Evolutionary conservation across 805 yeast species (phyloP), one percentile per base, ranked within the genome.

Genomic region (Debaryomyces hansenii): DNA sequence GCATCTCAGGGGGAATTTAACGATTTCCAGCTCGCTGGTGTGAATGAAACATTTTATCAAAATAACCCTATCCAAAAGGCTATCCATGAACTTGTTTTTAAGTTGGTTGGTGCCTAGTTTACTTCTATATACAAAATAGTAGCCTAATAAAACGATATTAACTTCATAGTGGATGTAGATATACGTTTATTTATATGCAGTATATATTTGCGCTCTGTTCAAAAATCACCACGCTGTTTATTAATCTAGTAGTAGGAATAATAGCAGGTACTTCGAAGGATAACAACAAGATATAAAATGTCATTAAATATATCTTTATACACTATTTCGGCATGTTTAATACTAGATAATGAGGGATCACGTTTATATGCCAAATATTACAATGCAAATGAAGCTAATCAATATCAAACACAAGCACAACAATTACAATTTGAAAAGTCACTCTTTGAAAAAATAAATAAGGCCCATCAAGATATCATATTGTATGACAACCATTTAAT

Each of bases 281-380:
- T 21, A 5, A 20, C n/a, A 37, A 28, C 7, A 12, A 16, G 10
- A 15, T n/a, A 29, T 32, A 44, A 29, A 18, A 74, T 69, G 76
- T 72, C 79, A 56, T 60, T 71, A 39, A 77, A 77, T 53, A 67
- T 79, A 35, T 84, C 95, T 7, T 76, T 94, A 48, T 91, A 92
- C 72, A 77, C 97, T 6, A 83, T 92, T 42, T 78, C 86, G 34
- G 94, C 97, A 4, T 75, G 87, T 37, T 68, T 92, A 55, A 79
- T 94, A 54, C 79, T 94, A 54, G 97, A 91, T 65, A 80, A 74
- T 56, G 85, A 84, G 46, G 96, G 96, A 12, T 78, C 82, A 46
- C 75, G 98, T 56, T 69, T 94, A 35, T 87, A 80, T 59, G 85
- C 96, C 52, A 91, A 91, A 62, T 94, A 92, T 75, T 92, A 85